Base-by-base conservation (phyloP, 169 alveolate species). In the Theileria orientalis region DNA sequence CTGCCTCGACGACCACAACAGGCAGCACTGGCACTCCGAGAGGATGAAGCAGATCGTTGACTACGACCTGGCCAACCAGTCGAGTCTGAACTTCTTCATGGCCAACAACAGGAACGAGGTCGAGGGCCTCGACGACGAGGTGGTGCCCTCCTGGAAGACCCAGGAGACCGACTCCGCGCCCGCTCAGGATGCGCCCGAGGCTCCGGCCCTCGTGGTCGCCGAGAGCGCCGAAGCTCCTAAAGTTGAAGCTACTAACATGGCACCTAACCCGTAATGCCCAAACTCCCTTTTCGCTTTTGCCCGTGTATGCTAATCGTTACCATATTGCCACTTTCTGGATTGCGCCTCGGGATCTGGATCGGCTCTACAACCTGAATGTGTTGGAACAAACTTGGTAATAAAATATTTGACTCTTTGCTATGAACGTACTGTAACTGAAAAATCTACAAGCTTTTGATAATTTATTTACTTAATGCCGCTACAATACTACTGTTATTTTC, bases 1-100 rank as follows among this genome's bases (percentile, higher is more conserved):
- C 25, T 90, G 92, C 68, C 74, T 46, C 30, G 89, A 92, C 71
- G 77, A 57, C 35, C 29, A 41, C 16, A 78, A 63, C 27, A 70
- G 90, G 8, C 90, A 84, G 70, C 88, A 69, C 32, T 91, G 95
- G 95, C 90, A 77, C 57, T 62, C 69, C 52, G 52, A 73, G 30
- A 37, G 69, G 35, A n/a, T 62, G 74, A 77, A 74, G 21, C 74
- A 82, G 25, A 64, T 72, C 41, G 62, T 66, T 8, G 52, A 33
- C 30, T 74, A 82, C 59, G 89, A 72, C 52, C 57, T 56, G 66
- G 66, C 66, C 2, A 69, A 49, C 80, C 46, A 21, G 69, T 66
- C 68, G 85, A 67, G 44, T 51, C 42, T 19, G 27, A 68, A 27
- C 63, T 70, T 8, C 16, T 67, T 8, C 41, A 61, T 30, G 66